A percentile compares a stretch with the other conserved stretches of the same genome.
Conservation (phyloP, 108 stramenopile species). For the Discostella pseudostelligera region DNA sequence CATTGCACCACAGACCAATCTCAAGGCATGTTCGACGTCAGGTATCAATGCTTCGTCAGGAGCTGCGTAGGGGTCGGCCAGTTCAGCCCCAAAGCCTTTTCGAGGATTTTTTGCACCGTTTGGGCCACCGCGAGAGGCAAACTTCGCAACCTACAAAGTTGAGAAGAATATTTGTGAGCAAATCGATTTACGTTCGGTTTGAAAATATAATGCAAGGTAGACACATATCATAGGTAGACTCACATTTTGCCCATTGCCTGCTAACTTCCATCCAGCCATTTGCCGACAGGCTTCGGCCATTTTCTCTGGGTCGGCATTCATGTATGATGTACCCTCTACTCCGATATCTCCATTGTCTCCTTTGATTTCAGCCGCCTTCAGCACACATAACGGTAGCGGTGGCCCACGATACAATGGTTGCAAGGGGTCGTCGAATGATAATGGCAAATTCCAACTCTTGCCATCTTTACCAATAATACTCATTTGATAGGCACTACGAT, state of each 20-base stretch:
- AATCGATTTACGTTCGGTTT: neutral
- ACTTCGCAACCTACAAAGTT: slow-evolving; percentile 49
- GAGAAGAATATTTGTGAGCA: neutral
- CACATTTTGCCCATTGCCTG: slow-evolving; percentile 59
- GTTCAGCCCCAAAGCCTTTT: slow-evolving; percentile 75
- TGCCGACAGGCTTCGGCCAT: slow-evolving; percentile 66
- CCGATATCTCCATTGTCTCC: slow-evolving; percentile 44
- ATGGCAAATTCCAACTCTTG: slow-evolving; percentile 62
- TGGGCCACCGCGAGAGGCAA: slow-evolving; percentile 79
- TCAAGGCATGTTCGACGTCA: slow-evolving; percentile 60
- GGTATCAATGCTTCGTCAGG: slow-evolving; percentile 52
- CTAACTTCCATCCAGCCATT: slow-evolving; percentile 84
- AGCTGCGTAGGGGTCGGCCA: slow-evolving; percentile 82
- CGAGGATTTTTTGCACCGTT: slow-evolving; percentile 72
- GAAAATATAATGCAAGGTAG: slow-evolving; percentile 1
- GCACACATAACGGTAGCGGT: slow-evolving; percentile 69
- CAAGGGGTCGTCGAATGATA: slow-evolving; percentile 69
- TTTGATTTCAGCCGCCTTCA: slow-evolving; percentile 58
- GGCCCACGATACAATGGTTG: slow-evolving; percentile 78
- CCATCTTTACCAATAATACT: slow-evolving; percentile 59
- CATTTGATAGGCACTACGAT: slow-evolving; percentile 49
- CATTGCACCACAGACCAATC: slow-evolving; percentile 56
- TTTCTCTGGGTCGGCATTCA: slow-evolving; percentile 48
- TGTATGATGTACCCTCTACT: slow-evolving; percentile 62
- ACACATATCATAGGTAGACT: neutral